Evolutionary conservation across 345 rosid genomes (phyloP), one percentile per base, ranked within the genome.

Genomic region (Cardiospermum halicacabum): DNA sequence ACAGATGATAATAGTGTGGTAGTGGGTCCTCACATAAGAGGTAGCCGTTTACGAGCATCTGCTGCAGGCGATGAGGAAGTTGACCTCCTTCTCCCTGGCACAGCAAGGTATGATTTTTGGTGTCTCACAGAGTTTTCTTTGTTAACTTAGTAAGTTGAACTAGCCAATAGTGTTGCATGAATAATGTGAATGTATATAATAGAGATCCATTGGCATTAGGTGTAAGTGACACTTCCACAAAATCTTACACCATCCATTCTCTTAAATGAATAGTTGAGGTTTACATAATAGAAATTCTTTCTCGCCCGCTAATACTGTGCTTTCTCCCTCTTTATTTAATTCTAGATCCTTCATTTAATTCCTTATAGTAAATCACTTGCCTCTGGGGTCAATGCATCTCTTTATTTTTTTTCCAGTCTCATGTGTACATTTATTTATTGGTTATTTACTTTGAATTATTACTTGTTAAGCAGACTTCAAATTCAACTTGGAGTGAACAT

Each of bases 21-120:
- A 47, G 92, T 83, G 47, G 96, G 97, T 27, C 75, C 99, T 69
- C 99, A 91, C 70, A 81, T 94, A 18, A 80, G 97, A 77, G 99
- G 99, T 48, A 87, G 97, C 63, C 82, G 95, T 60, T 72, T 94
- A 68, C 80, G 96, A 60, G 92, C 96, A 26, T 88, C 93, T 4
- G 78, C 93, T 57, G 92, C 71, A 19, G 97, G 98, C 25, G 82
- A 86, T 62, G 96, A 87, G 83, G 99, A 85, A 79, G 99, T 94
- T 18, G 97, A 94, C 79, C 99, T 94, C 66, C 96, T 94, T 62
- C 97, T 94, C 19, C 99, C 97, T 15, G 99, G 96, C 40, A 94
- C 99, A 62, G 99, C 96, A 65, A 89, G 99, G 99, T 91, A 85
- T 42, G 54, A 45, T 37, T 58, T 75, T 66, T 45, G 24, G 40